Percentiles rank a stretch among this genome's conserved stretches.
Conservation (phyloP, 2,329 filamentous ascomycete genomes). For the Alternaria rosae region DNA sequence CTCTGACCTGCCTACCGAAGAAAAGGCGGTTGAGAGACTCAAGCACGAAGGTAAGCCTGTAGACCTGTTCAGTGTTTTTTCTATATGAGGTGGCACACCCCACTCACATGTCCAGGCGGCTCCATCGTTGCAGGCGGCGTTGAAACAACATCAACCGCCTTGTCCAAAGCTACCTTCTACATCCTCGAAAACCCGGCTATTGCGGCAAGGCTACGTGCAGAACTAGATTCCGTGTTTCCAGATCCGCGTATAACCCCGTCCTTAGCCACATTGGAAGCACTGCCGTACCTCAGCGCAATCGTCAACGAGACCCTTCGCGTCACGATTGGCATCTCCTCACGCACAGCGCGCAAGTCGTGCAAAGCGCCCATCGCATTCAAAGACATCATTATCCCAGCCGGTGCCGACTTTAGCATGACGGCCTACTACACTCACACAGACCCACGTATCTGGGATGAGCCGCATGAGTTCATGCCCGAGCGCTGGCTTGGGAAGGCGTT, state of each 20-base stretch:
- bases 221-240: not conserved
- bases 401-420: not conserved
- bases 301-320: not conserved
- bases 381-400: not conserved
- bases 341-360: not conserved
- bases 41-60: not conserved
- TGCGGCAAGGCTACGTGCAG: not conserved
- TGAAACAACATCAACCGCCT: too few species aligned
- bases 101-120: too few species aligned
- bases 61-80: too few species aligned
- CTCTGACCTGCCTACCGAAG: constrained; percentile 30
- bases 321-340: not conserved
- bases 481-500: constrained; percentile 1
- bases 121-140: too few species aligned
- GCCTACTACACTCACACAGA: not conserved
- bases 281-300: not conserved
- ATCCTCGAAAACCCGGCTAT: not conserved
- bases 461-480: constrained; percentile 1
- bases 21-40: constrained; percentile 17
- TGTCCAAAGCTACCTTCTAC: too few species aligned
- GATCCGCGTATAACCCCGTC: not conserved
- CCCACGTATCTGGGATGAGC: not conserved
- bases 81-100: too few species aligned
- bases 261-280: not conserved
- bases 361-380: not conserved